A percentile compares a stretch with the other conserved stretches of the same genome.
Conservation (phyloP, 441 rosid species). For the Adansonia grandidieri region DNA sequence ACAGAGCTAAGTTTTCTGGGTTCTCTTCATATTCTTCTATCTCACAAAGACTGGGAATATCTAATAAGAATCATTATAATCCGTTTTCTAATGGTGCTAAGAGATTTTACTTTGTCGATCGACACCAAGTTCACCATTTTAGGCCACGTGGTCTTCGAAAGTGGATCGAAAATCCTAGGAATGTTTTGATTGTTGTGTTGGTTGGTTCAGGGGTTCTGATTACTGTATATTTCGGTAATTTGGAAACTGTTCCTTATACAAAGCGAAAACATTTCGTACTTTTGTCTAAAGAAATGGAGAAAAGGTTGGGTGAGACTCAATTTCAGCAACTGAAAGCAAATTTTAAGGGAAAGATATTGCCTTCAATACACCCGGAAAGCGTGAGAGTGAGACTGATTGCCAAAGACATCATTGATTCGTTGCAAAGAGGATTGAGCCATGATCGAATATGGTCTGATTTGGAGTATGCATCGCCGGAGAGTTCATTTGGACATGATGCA, state of each 20-base stretch:
- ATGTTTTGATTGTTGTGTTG: slow-evolving; percentile 49
- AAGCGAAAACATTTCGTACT: slow-evolving; percentile 84
- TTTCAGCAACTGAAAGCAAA: slow-evolving; percentile 61
- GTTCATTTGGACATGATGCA: slow-evolving; percentile 40
- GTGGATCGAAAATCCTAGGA: slow-evolving; percentile 76
- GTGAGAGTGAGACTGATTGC: slow-evolving; percentile 72
- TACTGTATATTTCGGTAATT: slow-evolving; percentile 66
- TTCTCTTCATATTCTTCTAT: slow-evolving; percentile 40
- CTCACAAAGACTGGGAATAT: slow-evolving; percentile 42
- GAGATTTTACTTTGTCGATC: slow-evolving; percentile 77
- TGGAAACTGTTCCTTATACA: slow-evolving; percentile 89
- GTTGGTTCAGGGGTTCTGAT: slow-evolving; percentile 64
- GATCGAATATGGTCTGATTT: slow-evolving; percentile 75
- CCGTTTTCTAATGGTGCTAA: slow-evolving; percentile 42
- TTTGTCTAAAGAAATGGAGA: slow-evolving; percentile 69
- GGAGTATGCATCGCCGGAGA: slow-evolving; percentile 64
- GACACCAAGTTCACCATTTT: slow-evolving; percentile 65
- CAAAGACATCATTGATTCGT: slow-evolving; percentile 69
- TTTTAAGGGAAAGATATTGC: slow-evolving; percentile 72
- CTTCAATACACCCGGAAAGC: slow-evolving; percentile 86
- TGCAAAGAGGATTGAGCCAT: slow-evolving; percentile 74
- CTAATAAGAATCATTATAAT: slow-evolving; percentile 29
- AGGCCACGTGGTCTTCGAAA: slow-evolving; percentile 68
- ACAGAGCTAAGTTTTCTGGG: slow-evolving; percentile 45
- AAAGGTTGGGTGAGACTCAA: slow-evolving; percentile 62